Base-by-base conservation (phyloP, 805 yeast genomes). In the Saccharomycopsis sp. region DNA sequence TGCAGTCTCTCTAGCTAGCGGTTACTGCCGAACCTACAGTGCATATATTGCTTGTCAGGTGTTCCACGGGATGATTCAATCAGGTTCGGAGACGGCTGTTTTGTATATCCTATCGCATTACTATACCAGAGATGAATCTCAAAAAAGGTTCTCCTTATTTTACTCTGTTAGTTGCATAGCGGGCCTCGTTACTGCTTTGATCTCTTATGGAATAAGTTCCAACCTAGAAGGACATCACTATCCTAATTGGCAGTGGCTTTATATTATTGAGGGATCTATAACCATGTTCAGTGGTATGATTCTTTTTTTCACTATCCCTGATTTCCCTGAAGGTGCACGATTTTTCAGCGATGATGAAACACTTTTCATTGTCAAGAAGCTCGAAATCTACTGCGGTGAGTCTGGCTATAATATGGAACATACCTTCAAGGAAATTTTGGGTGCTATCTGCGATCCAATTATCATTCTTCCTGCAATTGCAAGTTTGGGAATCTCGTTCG, bases 141-240 rank as follows among this genome's bases (percentile, higher is more conserved):
- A 84, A 71, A 79, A 82, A 66, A 72, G 91, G 53, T 84, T 82
- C 68, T 78, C 86, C 37, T 78, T 82, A 56, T 85, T 86, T 18
- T 44, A 44, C 70, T 85, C 85, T 34, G 81, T 85, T 50, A 84
- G 90, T 3, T 80, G 86, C 60, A 74, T 86, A 57, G 88, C 91
- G 1, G 91, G 91, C 67, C 89, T 88, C 23, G 85, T 87, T 63
- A 84, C 85, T 5, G 90, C 89, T 57, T 80, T 87, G 24, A 76
- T 86, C 63, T 89, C 91, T 73, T 8, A 18, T 71, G 16, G 8
- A 66, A 7, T 61, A 73, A 51, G 73, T 63, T 65, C 81, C 84
- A 65, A 66, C 76, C 52, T 75, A 84, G 59, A 79, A 87, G n/a
- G 89, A 84, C 65, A 60, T 21, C 78, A 78, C 2, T 67, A 68